A percentile compares a stretch with the other conserved stretches of the same genome.
phyloP scores from a whole-genome alignment of 2,329 filamentous ascomycete genomes.

The Myriosclerotinia duriaeana region DNA sequence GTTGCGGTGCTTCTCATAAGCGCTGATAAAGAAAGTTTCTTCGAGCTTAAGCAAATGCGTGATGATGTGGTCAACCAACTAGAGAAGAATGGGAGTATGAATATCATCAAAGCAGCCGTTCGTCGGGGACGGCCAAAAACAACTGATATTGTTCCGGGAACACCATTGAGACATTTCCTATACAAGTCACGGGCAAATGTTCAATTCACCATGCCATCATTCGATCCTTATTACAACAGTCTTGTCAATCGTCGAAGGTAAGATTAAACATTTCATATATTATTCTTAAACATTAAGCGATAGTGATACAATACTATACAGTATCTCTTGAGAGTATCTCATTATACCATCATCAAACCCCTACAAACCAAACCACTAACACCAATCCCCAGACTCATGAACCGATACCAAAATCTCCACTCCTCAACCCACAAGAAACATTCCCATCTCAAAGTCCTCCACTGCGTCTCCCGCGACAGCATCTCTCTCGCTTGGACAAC shows the following conservation, averaged over 20 bases:
- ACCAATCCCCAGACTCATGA: conserved; percentile 61
- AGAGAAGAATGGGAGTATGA: conserved; percentile 71
- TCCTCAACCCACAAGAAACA: conserved; percentile 81
- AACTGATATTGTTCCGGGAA: conserved; percentile 75
- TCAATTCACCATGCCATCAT: conserved; percentile 89
- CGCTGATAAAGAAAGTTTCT: conserved; percentile 90
- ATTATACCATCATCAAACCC: background rate
- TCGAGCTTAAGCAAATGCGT: conserved; percentile 74
- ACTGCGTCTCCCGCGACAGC: conserved; percentile 71
- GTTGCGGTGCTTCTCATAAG: conserved; percentile 94
- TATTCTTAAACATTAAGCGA: conserved; percentile 7
- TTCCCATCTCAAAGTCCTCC: conserved; percentile 81
- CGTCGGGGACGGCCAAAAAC: conserved; percentile 68
- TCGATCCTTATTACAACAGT: conserved; percentile 64
- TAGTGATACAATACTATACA: background rate
- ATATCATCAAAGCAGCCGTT: conserved; percentile 71
- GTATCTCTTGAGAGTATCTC: background rate
- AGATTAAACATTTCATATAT: conserved; percentile 30
- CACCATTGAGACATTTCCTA: conserved; percentile 83
- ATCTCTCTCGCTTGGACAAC: conserved; percentile 89
- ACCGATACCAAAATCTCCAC: conserved; percentile 82
- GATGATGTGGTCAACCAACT: conserved; percentile 66
- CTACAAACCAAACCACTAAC: background rate
- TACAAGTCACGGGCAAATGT: conserved; percentile 96
- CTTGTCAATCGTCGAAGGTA: conserved; percentile 63